These are phyloP conservation scores for sorghum (Sorghum bicolor) DNA, from an alignment of 176 grass and related monocot genomes.

Conservation along the genomic window DNA sequence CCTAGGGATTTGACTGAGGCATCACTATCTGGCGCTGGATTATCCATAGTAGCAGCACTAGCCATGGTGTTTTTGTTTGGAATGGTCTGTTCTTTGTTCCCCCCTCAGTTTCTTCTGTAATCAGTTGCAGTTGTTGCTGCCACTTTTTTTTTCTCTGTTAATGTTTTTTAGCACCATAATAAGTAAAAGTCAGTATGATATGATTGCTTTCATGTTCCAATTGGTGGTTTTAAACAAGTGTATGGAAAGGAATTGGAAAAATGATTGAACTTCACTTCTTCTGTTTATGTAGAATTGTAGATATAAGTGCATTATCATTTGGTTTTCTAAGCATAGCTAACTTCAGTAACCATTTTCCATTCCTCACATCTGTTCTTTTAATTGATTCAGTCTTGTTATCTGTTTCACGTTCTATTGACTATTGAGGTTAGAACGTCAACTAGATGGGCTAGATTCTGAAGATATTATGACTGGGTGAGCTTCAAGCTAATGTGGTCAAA, in stretches of 20 bases:
- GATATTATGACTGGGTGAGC: neutral
- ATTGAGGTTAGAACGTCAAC: neutral
- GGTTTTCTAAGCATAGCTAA: neutral
- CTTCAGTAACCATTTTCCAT: neutral
- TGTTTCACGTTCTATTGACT: neutral
- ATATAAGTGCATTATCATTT: neutral
- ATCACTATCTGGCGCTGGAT: constrained; percentile 86
- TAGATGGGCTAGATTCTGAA: neutral
- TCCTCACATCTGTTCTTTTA: neutral
- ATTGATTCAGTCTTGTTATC: neutral
- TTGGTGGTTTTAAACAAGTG: neutral
- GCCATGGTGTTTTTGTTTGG: constrained; percentile 89
- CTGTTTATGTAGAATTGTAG: neutral
- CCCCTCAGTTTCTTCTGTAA: constrained; percentile 2
- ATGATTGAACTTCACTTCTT: neutral
- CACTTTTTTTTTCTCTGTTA: neutral
- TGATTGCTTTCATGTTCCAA: neutral
- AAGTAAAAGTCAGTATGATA: neutral
- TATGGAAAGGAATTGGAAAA: neutral
- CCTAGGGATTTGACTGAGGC: constrained; percentile 97
- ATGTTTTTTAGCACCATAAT: neutral
- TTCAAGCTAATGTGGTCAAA: neutral
- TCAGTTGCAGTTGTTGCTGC: neutral
- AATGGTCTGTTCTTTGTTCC: constrained; percentile 56
- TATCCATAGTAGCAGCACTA: constrained; percentile 82